Conservation (phyloP, 495 filamentous ascomycete genomes). For the Penicillium pancosmium region DNA sequence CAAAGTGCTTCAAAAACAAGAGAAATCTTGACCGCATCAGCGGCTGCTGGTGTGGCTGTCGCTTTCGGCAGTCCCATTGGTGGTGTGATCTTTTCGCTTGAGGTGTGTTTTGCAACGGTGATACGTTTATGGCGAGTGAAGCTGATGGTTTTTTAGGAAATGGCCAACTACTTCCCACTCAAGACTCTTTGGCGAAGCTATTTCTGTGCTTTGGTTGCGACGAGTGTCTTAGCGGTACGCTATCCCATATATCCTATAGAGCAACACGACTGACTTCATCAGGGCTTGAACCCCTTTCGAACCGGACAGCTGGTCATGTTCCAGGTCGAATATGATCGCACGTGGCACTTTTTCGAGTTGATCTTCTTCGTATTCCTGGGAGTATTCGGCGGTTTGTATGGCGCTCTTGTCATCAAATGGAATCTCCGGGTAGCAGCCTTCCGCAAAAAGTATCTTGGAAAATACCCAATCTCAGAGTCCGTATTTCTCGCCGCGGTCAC, state of each 20-base stretch:
- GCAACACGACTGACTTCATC: conserved; percentile 17
- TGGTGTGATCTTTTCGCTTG: conserved; percentile 92
- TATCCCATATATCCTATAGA: neutral
- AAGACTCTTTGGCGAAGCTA: conserved; percentile 99
- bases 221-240: conserved; percentile 80
- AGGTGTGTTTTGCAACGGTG: conserved; percentile 47
- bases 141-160: conserved; percentile 60
- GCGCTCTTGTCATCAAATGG: conserved; percentile 98
- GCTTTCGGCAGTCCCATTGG: conserved; percentile 98
- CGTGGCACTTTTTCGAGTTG: conserved; percentile 97
- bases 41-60: conserved; percentile 93
- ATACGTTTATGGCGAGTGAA: neutral
- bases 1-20: conserved; percentile 92
- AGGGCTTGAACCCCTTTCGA: conserved; percentile 94
- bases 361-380: conserved; percentile 91
- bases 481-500: conserved; percentile 81
- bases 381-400: conserved; percentile 92
- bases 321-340: conserved; percentile 92
- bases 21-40: conserved; percentile 92
- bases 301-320: conserved; percentile 99
- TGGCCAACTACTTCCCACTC: conserved; percentile 96
- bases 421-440: conserved; percentile 90
- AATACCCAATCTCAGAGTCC: conserved; percentile 87
- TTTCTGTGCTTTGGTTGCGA: conserved; percentile 96
- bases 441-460: conserved; percentile 87